Base-by-base conservation (phyloP, 495 filamentous ascomycete genomes). In the Pseudotulostoma volvatum region DNA sequence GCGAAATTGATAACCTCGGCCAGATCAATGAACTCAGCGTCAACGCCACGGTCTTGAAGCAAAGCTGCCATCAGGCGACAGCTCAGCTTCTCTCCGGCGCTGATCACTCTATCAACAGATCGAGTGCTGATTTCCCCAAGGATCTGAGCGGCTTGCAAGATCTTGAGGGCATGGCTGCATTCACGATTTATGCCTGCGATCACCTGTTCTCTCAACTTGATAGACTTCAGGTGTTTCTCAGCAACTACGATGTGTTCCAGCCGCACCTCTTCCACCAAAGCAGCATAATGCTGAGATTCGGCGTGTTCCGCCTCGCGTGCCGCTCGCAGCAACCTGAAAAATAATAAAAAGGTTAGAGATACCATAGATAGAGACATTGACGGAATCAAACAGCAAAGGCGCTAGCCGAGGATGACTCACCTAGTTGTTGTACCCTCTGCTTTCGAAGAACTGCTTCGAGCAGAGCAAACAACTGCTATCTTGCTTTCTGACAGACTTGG, bases 391-490 rank as follows among this genome's bases (percentile, higher is more conserved):
- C n/a, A n/a, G n/a, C n/a, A n/a, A n/a, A n/a, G n/a, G n/a, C n/a
- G n/a, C n/a, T n/a, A n/a, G n/a, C n/a, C n/a, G n/a, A n/a, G n/a
- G n/a, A n/a, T n/a, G 67, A 66, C 80, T 74, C 64, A 93, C 84
- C 84, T 74, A 64, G 90, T 96, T 32, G 90, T 96, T 33, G 90
- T 95, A 37, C 87, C 87, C 40, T 88, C 83, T 19, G 71, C 72
- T 57, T 96, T 96, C 48, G 83, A 88, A 41, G 78, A 80, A 39
- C 80, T 87, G 55, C 84, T 93, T 53, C 86, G 62, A 15, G 90
- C 90, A 31, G 90, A 97, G 51, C 90, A 95, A 18, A 96, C 84
- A 31, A 95, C 77, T 25, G 80, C 87, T 41, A 93, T 74, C 51
- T 71, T 75, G 42, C 82, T 70, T 23, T 73, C 62, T 18, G 60